Evolutionary conservation across 2,329 filamentous ascomycete species (phyloP).

Genomic region (Xylaria multiplex): DNA sequence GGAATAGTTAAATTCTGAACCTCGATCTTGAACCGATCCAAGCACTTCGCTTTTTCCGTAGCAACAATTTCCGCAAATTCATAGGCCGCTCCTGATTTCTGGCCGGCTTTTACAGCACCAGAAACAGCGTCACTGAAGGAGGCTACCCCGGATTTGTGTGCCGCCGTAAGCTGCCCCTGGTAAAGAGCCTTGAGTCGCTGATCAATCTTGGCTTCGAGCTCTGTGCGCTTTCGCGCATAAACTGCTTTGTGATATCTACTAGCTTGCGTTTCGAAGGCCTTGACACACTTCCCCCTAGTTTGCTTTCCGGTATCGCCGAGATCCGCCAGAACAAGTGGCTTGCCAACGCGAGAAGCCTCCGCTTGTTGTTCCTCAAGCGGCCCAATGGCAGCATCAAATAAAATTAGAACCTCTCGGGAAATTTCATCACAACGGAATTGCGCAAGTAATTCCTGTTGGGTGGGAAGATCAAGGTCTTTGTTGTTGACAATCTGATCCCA

Average conservation of each 20-base stretch:
- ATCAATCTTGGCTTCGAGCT: conserved; percentile 88
- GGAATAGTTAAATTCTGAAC: conserved; percentile 79
- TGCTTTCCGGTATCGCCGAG: conserved; percentile 78
- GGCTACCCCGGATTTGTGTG: conserved; percentile 86
- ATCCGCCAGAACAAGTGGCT: conserved; percentile 75
- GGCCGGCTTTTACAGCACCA: conserved; percentile 86
- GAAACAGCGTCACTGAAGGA: conserved; percentile 89
- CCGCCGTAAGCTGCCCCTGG: conserved; percentile 85
- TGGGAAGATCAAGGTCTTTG: conserved; percentile 96
- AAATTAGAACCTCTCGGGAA: conserved; percentile 82
- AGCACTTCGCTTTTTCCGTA: conserved; percentile 78
- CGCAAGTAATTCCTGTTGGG: conserved; percentile 94
- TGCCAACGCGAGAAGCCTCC: conserved; percentile 77
- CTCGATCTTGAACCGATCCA: conserved; percentile 79
- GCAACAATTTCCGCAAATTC: conserved; percentile 96
- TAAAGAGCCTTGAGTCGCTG: conserved; percentile 88
- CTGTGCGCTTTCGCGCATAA: conserved; percentile 83
- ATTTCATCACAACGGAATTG: conserved; percentile 99
- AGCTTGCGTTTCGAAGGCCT: conserved; percentile 88
- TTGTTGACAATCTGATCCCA: conserved; percentile 99
- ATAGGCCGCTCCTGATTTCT: conserved; percentile 89
- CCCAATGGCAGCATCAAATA: conserved; percentile 82
- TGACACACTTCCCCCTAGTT: conserved; percentile 77
- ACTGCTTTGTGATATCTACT: conserved; percentile 97
- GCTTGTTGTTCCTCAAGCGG: conserved; percentile 89